Percentiles rank a stretch among this genome's conserved stretches.
phyloP scores from a whole-genome alignment of 1,139 yeast genomes.

The Blastobotrys niveus region DNA sequence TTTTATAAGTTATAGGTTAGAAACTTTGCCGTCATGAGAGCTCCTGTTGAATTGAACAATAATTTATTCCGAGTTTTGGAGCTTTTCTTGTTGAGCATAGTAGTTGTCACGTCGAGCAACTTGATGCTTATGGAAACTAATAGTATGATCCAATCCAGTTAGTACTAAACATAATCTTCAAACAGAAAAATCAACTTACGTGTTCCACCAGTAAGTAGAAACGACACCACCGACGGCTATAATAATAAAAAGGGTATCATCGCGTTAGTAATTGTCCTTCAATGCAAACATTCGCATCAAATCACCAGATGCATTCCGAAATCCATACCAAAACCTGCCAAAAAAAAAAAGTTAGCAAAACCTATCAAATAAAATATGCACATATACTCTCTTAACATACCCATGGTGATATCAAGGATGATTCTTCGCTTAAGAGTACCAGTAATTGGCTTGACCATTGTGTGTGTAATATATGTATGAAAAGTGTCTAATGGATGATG shows the following conservation, averaged over 20 bases:
- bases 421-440: conserved; percentile 81
- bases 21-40: too few relatives aligned
- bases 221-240: conserved; percentile 45
- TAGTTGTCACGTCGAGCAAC: conserved; percentile 76
- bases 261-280: too few relatives aligned
- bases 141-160: not conserved
- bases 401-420: conserved; percentile 71
- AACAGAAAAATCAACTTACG: too few relatives aligned
- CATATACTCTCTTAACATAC: conserved; percentile 33
- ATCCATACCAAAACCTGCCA: conserved; percentile 18
- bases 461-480: conserved; percentile 8
- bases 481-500: not conserved
- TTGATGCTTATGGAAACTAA: conserved; percentile 60
- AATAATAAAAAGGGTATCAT: too few relatives aligned
- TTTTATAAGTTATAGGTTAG: too few relatives aligned
- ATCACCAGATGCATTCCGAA: too few relatives aligned
- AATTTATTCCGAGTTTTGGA: conserved; percentile 45
- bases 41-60: too few relatives aligned
- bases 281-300: too few relatives aligned
- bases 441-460: conserved; percentile 69
- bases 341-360: too few relatives aligned
- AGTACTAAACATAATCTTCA: too few relatives aligned
- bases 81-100: conserved; percentile 73
- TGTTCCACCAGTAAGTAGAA: conserved; percentile 68
- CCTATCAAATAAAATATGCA: too few relatives aligned